These are phyloP conservation scores for Phaffomyces thermotolerans DNA, from an alignment of 805 yeast species.

Conservation along the genomic window DNA sequence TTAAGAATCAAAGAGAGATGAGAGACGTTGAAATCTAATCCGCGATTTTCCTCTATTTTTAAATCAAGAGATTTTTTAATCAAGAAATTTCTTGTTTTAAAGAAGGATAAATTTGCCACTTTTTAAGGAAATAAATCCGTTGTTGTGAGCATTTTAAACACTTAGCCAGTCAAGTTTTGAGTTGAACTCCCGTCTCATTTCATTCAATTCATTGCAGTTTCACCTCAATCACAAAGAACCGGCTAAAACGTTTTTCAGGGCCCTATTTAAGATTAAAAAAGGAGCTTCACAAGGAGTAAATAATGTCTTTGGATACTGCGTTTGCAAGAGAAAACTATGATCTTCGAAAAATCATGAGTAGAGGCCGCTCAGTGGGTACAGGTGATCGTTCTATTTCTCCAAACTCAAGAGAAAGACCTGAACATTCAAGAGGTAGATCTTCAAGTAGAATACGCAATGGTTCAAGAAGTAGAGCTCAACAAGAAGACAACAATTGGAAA, in stretches of 20 bases:
- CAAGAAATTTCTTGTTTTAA: too few relatives aligned
- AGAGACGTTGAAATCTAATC: too few relatives aligned
- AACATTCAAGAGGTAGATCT: constrained; percentile 7
- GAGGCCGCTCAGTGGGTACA: constrained; percentile 8
- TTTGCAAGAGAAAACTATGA: constrained; percentile 10
- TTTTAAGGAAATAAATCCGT: too few relatives aligned
- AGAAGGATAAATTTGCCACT: too few relatives aligned
- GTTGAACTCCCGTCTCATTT: too few relatives aligned
- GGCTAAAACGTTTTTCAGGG: not conserved
- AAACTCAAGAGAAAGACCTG: constrained; percentile 9
- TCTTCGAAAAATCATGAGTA: constrained; percentile 5
- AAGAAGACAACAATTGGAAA: constrained; percentile 28
- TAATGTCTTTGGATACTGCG: constrained; percentile 12
- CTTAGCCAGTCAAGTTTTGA: too few relatives aligned
- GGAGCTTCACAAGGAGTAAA: not conserved
- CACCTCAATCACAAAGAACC: not conserved
- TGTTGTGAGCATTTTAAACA: too few relatives aligned
- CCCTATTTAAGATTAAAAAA: not conserved
- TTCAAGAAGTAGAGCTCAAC: constrained; percentile 24
- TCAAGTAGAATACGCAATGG: constrained; percentile 14
- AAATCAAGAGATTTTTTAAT: too few relatives aligned
- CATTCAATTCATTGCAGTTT: too few relatives aligned
- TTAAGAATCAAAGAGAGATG: too few relatives aligned
- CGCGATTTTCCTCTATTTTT: too few relatives aligned
- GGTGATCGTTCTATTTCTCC: constrained; percentile 8